Base-by-base conservation (phyloP, 257 asterid genomes). In the Orobanche coerulescens region DNA sequence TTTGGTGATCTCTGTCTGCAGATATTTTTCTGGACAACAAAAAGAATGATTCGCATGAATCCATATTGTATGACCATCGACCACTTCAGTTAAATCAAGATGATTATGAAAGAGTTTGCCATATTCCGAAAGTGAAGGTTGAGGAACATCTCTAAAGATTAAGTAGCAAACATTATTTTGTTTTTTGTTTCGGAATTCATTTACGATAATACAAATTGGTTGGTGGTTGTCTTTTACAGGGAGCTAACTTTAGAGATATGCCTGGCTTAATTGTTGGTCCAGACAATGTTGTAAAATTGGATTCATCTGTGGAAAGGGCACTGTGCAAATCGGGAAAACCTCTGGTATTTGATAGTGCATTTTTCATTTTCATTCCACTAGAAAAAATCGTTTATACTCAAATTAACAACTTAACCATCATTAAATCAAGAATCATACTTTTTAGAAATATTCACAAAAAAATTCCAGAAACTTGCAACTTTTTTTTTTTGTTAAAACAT, bases 41-140 rank as follows among this genome's bases (percentile, higher is more conserved):
- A 23, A 50, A 11, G 31, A 23, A 20, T 3, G 33, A 22, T 10
- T 23, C 56, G 4, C 2, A 24, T 12, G 23, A 50, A 33, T 12
- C 33, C 10, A 6, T 52, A 25, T 13, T 52, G 22, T 52, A 52
- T 28, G 59, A 52, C 18, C 59, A 52, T n/a, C 59, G 59, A 1
- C 59, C 59, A 13, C 10, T 25, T n/a, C 10, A 52, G 18, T 16
- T 52, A 13, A 52, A 52, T 28, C 13, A n/a, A 14, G 59, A 52
- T 26, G 59, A 52, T 28, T 52, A 25, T 52, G 59, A 52, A 28
- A 25, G 59, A 24, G 59, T 52, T n/a, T 26, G 59, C 22, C 39
- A 26, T 6, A 28, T 52, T 24, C 59, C 59, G 1, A 52, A 52
- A 25, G 0, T 0, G 23, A 52, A 52, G 59, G 59, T 28, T 52